Conservation (phyloP, 2,329 filamentous ascomycete genomes). For the Daldinia eschscholtzii region DNA sequence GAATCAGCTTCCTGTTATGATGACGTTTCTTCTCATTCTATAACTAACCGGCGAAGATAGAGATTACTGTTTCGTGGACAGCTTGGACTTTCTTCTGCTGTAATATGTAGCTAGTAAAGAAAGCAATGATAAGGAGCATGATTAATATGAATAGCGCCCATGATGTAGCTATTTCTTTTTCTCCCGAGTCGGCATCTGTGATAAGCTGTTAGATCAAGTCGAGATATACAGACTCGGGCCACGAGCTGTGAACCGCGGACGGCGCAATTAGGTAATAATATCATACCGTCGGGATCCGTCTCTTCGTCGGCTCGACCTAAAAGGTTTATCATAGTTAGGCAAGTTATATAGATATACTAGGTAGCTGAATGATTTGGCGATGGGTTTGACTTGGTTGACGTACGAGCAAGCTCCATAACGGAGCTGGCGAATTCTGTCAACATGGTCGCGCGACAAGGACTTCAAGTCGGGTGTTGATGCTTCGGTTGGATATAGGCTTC, state of each 20-base stretch:
- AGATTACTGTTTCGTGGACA: slow-evolving; percentile 97
- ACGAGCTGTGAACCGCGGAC: slow-evolving; percentile 3
- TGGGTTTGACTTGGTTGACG: slow-evolving; percentile 42
- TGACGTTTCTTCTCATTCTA: slow-evolving; percentile 11
- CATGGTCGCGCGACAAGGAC: slow-evolving; percentile 50
- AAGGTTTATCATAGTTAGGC: slow-evolving; percentile 36
- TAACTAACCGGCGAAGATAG: slow-evolving; percentile 87
- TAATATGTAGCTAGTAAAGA: slow-evolving; percentile 96
- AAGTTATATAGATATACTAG: slow-evolving; percentile 8
- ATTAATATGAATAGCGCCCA: slow-evolving; percentile 99
- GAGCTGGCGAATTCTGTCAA: slow-evolving; percentile 55
- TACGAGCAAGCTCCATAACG: slow-evolving; percentile 57
- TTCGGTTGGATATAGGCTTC: slow-evolving; percentile 36
- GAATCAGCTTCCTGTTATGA: slow-evolving; percentile 25
- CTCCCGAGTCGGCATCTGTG: slow-evolving; percentile 80
- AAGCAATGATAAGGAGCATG: slow-evolving; percentile 89
- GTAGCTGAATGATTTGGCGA: slow-evolving; percentile 15
- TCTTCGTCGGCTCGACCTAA: slow-evolving; percentile 61
- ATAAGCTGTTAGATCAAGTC: slow-evolving; percentile 42
- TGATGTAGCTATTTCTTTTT: slow-evolving; percentile 95
- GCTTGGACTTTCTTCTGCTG: slow-evolving; percentile 98
- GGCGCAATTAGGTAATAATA: slow-evolving; percentile 25
- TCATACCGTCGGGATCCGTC: slow-evolving; percentile 62
- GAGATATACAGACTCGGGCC: slow-evolving; percentile 19
- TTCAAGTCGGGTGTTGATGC: slow-evolving; percentile 41